These are phyloP conservation scores for Boletus subparvulus DNA, from an alignment of 768 basidiomycete genomes.

Conservation along the genomic window DNA sequence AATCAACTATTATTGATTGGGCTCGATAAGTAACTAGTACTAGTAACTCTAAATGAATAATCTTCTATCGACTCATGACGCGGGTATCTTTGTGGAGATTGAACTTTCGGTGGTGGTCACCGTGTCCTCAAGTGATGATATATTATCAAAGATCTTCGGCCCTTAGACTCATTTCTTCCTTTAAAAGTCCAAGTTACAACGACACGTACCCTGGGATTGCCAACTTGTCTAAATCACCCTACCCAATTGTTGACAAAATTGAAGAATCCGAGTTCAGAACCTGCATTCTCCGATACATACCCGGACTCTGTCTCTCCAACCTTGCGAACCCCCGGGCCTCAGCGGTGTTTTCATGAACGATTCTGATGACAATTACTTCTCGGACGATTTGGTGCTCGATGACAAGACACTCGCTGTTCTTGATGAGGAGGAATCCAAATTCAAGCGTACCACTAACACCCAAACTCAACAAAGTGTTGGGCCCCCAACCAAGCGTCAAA, in stretches of 20 bases:
- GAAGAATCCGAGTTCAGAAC: neutral
- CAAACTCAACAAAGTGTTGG: constrained; percentile 28
- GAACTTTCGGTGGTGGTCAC: neutral
- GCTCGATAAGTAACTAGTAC: neutral
- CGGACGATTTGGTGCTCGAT: constrained; percentile 64
- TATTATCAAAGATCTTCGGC: neutral
- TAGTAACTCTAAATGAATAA: neutral
- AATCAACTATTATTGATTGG: neutral
- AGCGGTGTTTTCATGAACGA: constrained; percentile 48
- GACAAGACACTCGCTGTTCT: constrained; percentile 59
- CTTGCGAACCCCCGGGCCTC: neutral
- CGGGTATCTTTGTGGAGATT: neutral
- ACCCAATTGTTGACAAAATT: neutral
- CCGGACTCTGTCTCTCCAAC: neutral
- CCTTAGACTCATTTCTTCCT: neutral
- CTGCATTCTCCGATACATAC: neutral
- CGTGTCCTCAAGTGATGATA: neutral
- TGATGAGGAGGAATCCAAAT: constrained; percentile 54
- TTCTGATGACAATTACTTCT: constrained; percentile 67
- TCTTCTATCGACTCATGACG: neutral
- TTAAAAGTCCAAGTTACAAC: neutral
- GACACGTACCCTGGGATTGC: neutral
- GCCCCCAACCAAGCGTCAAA: constrained; percentile 57
- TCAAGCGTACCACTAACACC: constrained; percentile 22
- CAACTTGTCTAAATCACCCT: neutral